A percentile compares a stretch with the other conserved stretches of the same genome.
Conservation (phyloP, 768 basidiomycete species). For the Leucocoprinus birnbaumii region DNA sequence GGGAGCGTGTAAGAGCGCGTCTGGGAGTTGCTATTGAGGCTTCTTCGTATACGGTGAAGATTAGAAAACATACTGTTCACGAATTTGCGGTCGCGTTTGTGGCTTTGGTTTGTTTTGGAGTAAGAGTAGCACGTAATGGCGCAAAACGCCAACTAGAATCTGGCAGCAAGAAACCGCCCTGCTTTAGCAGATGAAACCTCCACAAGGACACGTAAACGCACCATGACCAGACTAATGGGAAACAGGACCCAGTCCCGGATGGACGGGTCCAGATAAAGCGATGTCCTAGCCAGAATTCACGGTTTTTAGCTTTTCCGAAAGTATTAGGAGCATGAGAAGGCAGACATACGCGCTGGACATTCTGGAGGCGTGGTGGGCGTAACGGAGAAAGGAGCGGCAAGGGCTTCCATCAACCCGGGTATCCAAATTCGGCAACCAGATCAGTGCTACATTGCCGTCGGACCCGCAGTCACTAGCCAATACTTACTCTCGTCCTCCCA, state of each 20-base stretch:
- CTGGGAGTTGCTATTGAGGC: conserved; percentile 30
- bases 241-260: conserved; percentile 94
- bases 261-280: conserved; percentile 86
- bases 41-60: no score
- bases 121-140: conserved; percentile 89
- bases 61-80: conserved; percentile 83
- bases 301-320: neutral
- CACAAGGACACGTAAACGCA: conserved; percentile 32
- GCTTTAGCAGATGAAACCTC: neutral
- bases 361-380: conserved; percentile 8
- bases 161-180: conserved; percentile 26
- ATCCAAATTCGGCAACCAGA: neutral
- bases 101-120: conserved; percentile 86
- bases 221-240: conserved; percentile 97
- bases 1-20: conserved; percentile 77
- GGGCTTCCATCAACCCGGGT: neutral
- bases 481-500: neutral
- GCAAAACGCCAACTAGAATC: conserved; percentile 90
- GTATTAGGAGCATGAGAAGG: neutral
- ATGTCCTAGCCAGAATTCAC: conserved; percentile 32
- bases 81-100: conserved; percentile 68
- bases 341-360: conserved; percentile 40
- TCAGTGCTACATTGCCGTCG: no score
- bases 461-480: neutral
- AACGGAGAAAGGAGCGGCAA: neutral